Evolutionary conservation across 1,139 yeast genomes (phyloP).

Genomic region (Meyerozyma guilliermondii): DNA sequence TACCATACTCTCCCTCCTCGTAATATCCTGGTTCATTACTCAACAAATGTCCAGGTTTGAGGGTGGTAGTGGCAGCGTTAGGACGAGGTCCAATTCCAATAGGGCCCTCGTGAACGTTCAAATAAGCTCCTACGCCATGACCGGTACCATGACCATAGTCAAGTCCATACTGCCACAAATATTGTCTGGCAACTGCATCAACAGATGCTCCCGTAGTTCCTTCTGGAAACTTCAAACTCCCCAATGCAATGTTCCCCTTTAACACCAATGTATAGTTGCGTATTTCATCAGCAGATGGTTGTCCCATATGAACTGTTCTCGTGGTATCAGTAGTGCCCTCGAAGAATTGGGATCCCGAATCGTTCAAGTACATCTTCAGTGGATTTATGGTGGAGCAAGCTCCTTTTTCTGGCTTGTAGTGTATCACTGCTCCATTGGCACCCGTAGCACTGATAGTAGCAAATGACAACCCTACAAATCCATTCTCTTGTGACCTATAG

Average conservation of each 20-base stretch:
- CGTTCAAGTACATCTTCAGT: slow-evolving; percentile 74
- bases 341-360: slow-evolving; percentile 88
- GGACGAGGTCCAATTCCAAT: slow-evolving; percentile 79
- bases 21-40: slow-evolving; percentile 97
- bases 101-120: slow-evolving; percentile 97
- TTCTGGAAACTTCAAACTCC: slow-evolving; percentile 75
- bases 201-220: slow-evolving; percentile 80
- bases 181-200: slow-evolving; percentile 87
- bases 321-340: slow-evolving; percentile 98
- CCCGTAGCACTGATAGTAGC: slow-evolving; percentile 93
- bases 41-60: slow-evolving; percentile 70
- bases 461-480: slow-evolving; percentile 81
- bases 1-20: slow-evolving; percentile 89
- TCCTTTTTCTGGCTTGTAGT: slow-evolving; percentile 69
- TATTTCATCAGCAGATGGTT: slow-evolving; percentile 63
- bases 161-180: slow-evolving; percentile 77
- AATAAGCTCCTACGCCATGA: slow-evolving; percentile 91
- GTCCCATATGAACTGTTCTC: slow-evolving; percentile 78
- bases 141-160: slow-evolving; percentile 97
- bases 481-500: slow-evolving; percentile 55
- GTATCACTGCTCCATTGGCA: slow-evolving; percentile 88
- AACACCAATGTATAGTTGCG: slow-evolving; percentile 82
- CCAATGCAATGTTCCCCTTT: slow-evolving; percentile 85
- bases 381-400: slow-evolving; percentile 69
- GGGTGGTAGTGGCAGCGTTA: slow-evolving; percentile 37